These are phyloP conservation scores for Aureobasidium sp. DNA, from an alignment of 2,329 filamentous ascomycete genomes.

Conservation along the genomic window DNA sequence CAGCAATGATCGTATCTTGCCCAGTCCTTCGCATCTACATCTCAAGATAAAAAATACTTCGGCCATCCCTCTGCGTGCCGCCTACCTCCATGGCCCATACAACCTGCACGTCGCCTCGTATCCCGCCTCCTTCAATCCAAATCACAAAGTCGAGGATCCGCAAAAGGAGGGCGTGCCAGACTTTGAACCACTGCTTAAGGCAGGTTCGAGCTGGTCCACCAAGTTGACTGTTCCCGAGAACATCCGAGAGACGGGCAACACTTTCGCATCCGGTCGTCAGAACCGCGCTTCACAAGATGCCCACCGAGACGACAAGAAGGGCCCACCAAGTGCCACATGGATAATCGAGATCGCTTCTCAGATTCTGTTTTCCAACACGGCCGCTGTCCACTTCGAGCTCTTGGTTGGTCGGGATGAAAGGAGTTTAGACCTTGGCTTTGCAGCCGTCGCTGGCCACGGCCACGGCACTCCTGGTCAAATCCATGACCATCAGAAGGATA, in stretches of 20 bases:
- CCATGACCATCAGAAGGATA: slow-evolving; percentile 64
- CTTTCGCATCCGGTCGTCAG: slow-evolving; percentile 17
- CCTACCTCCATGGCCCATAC: slow-evolving; percentile 94
- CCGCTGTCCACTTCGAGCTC: slow-evolving; percentile 80
- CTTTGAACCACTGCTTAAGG: slow-evolving; percentile 94
- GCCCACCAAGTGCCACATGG: slow-evolving; percentile 63
- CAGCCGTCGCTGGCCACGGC: slow-evolving; percentile 45
- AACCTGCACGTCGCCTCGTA: slow-evolving; percentile 82
- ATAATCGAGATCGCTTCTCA: slow-evolving; percentile 86
- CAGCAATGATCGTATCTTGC: slow-evolving; percentile 78
- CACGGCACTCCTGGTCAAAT: slow-evolving; percentile 58
- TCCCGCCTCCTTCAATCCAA: slow-evolving; percentile 73
- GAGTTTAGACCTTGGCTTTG: slow-evolving; percentile 61
- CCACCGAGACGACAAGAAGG: slow-evolving; percentile 32
- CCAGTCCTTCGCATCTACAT: slow-evolving; percentile 70
- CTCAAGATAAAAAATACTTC: slow-evolving; percentile 89
- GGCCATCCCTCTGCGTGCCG: slow-evolving; percentile 84
- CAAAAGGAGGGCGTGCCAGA: slow-evolving; percentile 70
- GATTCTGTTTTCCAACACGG: slow-evolving; percentile 85
- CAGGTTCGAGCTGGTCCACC: slow-evolving; percentile 78
- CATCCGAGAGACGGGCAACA: slow-evolving; percentile 56
- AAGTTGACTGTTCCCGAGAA: slow-evolving; percentile 71
- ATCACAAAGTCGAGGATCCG: slow-evolving; percentile 63
- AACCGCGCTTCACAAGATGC: slow-evolving; percentile 27
- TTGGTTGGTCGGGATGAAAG: slow-evolving; percentile 78